Conservation (phyloP, 2,329 filamentous ascomycete genomes). For the Trichoderma atrobrunneum region DNA sequence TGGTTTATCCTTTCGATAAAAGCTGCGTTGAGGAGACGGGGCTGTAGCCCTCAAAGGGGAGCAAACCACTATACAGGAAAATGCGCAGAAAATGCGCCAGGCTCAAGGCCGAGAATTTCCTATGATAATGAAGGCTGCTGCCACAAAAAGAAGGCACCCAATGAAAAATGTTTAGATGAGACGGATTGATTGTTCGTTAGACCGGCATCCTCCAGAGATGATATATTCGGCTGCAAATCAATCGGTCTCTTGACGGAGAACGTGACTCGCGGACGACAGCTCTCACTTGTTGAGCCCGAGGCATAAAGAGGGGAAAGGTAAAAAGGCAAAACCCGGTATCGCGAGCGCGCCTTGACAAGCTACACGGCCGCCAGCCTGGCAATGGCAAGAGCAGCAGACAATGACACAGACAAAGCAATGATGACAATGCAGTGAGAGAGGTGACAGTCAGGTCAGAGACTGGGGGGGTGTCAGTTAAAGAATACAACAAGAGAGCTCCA, state of each 20-base stretch:
- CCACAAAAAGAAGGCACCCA: background rate
- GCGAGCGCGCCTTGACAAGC: slow-evolving; percentile 10
- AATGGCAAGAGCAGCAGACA: background rate
- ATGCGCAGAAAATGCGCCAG: background rate
- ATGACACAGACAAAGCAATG: background rate
- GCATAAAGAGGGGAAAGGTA: slow-evolving; percentile 8
- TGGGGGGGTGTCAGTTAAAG: slow-evolving; percentile 12
- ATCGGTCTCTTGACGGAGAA: slow-evolving; percentile 3
- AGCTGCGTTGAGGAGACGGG: background rate
- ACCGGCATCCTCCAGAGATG: background rate
- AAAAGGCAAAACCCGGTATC: slow-evolving; percentile 1
- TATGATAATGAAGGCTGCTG: background rate
- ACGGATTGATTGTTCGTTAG: background rate
- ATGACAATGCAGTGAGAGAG: slow-evolving; percentile 5
- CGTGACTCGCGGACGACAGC: background rate
- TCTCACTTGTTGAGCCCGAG: background rate
- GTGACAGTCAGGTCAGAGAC: slow-evolving; percentile 5
- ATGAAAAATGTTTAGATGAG: background rate
- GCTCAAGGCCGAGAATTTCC: background rate
- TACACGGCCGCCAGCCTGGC: slow-evolving; percentile 7
- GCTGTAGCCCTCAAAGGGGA: background rate
- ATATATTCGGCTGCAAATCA: background rate
- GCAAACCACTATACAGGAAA: background rate
- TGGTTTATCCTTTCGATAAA: background rate
- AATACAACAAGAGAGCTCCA: slow-evolving; percentile 14